Evolutionary conservation across 75 land plant species (phyloP), one percentile per base, ranked within the genome.

Genomic region (Ceratopteris richardii): DNA sequence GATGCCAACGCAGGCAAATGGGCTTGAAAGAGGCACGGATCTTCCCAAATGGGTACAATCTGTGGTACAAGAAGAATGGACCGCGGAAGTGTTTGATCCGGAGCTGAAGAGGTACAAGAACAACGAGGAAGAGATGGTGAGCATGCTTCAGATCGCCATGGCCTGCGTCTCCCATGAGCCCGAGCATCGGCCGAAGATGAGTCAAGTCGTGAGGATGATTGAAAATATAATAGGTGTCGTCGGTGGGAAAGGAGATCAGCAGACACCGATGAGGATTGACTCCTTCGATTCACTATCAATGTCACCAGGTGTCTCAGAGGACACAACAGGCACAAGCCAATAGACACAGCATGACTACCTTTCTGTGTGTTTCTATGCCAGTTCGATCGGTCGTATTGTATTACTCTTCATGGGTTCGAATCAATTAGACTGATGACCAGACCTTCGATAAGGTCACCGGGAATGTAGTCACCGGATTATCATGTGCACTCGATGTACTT

Each of bases 31-130:
- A 51, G 60, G 53, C 18, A 46, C 65, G 37, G 77, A 77, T 19
- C 63, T 88, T 54, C 85, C 85, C 0, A 66, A 63, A 36, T 88
- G 88, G 85, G 94, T 82, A 30, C 54, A 75, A 54, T 82, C 83
- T 1, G 74, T 79, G 46, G 85, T 89, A 62, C 74, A 81, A 40
- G 84, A 83, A 44, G 93, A 88, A 70, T 88, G 93, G 93, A 83
- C 84, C 9, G 84, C 84, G 0, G 87, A 83, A 60, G 82, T 88
- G 50, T 88, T 88, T 60, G 86, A 83, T 54, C 61, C 68, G 18
- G 86, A 83, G 61, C 78, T 83, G 18, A 13, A 72, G 58, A 64
- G 86, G 63, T 78, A 78, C 63, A 72, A 72, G 76, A 75, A 78
- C 62, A 75, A 75, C 6, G 79, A 82, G 55, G 85, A 78, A 42